phyloP scores from a whole-genome alignment of 495 filamentous ascomycete genomes.

The Aspergillus sparsus region DNA sequence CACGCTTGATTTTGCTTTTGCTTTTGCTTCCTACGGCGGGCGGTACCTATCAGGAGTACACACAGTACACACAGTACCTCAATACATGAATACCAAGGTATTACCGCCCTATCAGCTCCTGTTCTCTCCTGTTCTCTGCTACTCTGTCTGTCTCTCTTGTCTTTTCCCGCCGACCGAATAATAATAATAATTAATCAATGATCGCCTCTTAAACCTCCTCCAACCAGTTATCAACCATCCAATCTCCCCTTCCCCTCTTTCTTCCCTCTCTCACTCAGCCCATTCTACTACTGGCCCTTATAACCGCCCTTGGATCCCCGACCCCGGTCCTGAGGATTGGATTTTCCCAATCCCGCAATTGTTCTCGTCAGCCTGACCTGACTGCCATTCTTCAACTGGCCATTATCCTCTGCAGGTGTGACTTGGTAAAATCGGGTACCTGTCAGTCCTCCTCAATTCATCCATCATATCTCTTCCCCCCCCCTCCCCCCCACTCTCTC shows the following conservation, averaged over 20 bases:
- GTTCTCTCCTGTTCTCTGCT: neutral
- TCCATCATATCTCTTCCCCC: neutral
- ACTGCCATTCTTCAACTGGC: neutral
- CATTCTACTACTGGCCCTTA: neutral
- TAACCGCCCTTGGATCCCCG: neutral
- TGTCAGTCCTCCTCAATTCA: slow-evolving; percentile 12
- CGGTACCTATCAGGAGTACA: neutral
- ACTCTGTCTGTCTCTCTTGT: slow-evolving; percentile 2
- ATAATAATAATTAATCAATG: slow-evolving; percentile 2
- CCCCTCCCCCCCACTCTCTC: neutral
- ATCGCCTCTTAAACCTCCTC: neutral
- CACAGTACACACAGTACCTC: neutral
- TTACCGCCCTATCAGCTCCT: slow-evolving; percentile 1
- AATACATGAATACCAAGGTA: neutral
- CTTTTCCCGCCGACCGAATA: slow-evolving; percentile 6
- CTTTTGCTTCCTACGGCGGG: neutral
- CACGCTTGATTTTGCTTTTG: slow-evolving; percentile 11
- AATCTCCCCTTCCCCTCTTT: slow-evolving; percentile 3
- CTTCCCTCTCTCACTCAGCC: slow-evolving; percentile 5
- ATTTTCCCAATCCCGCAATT: slow-evolving; percentile 1
- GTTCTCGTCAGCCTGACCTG: neutral
- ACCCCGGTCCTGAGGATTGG: neutral
- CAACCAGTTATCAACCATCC: neutral
- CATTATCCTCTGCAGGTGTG: slow-evolving; percentile 25
- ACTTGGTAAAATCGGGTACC: slow-evolving; percentile 28